Conservation (phyloP, 106 monocot species). For the Amphibolis antarctica region DNA sequence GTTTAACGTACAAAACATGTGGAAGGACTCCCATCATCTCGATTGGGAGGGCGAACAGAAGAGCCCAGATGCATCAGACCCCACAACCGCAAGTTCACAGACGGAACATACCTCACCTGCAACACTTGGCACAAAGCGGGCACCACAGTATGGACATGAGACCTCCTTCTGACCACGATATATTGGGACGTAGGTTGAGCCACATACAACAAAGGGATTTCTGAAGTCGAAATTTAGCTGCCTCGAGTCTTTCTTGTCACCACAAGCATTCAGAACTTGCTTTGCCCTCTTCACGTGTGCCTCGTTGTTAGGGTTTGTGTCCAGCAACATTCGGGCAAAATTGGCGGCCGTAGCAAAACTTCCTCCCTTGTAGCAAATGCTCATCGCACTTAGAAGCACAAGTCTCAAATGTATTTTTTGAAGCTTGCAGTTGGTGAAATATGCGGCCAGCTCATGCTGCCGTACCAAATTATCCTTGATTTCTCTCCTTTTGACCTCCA, state of each 20-base stretch:
- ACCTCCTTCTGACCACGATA: constrained; percentile 86
- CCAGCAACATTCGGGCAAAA: constrained; percentile 76
- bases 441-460: constrained; percentile 79
- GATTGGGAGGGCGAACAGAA: constrained; percentile 57
- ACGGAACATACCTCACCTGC: constrained; percentile 58
- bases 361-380: constrained; percentile 49
- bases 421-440: constrained; percentile 85
- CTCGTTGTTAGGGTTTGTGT: constrained; percentile 44
- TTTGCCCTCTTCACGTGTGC: constrained; percentile 41
- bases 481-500: constrained; percentile 70
- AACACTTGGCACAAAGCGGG: constrained; percentile 49
- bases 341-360: constrained; percentile 60
- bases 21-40: constrained; percentile 10
- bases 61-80: constrained; percentile 72
- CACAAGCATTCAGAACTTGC: constrained; percentile 45
- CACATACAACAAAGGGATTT: constrained; percentile 84
- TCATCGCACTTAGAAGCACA: constrained; percentile 67
- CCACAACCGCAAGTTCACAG: constrained; percentile 79
- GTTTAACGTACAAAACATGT: too few relatives aligned
- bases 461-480: constrained; percentile 33
- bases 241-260: constrained; percentile 35
- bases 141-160: constrained; percentile 63
- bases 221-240: constrained; percentile 74
- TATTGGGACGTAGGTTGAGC: constrained; percentile 76
- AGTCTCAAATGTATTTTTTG: constrained; percentile 56